Conservation (phyloP, 352 stramenopile genomes). For the Pythium plurisporium region DNA sequence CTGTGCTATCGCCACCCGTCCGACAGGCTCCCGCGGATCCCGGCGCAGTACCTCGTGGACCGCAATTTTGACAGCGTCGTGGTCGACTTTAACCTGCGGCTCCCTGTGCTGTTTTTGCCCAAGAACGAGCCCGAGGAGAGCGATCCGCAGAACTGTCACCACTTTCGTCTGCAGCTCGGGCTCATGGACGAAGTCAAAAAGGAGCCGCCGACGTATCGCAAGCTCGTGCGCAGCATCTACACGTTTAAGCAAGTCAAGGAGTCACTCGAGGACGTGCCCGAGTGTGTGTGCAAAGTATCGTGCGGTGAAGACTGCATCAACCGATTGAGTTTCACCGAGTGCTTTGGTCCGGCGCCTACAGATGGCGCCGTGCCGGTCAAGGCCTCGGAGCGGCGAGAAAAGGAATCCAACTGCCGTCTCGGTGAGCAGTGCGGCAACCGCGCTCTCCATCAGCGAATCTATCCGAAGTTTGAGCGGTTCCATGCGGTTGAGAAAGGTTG, state of each 20-base stretch:
- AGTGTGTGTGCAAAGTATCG: slow-evolving; percentile 67
- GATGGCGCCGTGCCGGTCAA: slow-evolving; percentile 38
- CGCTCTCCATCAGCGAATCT: slow-evolving; percentile 75
- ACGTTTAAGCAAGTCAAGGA: slow-evolving; percentile 80
- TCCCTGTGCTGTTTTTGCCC: slow-evolving; percentile 78
- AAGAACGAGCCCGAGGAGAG: slow-evolving; percentile 49
- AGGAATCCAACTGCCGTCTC: slow-evolving; percentile 86
- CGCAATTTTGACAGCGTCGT: slow-evolving; percentile 60
- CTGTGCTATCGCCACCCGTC: slow-evolving; percentile 87
- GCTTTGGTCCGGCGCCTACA: slow-evolving; percentile 68
- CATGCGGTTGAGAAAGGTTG: slow-evolving; percentile 89
- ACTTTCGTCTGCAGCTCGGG: slow-evolving; percentile 69
- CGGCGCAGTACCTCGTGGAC: slow-evolving; percentile 62
- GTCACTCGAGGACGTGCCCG: slow-evolving; percentile 68
- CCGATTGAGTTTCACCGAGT: slow-evolving; percentile 90
- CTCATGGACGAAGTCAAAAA: slow-evolving; percentile 74
- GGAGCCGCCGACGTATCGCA: slow-evolving; percentile 72
- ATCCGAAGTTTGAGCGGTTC: slow-evolving; percentile 70
- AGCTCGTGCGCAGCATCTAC: slow-evolving; percentile 76
- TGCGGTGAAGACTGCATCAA: slow-evolving; percentile 95
- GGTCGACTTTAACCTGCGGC: slow-evolving; percentile 68
- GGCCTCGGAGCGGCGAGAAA: slow-evolving; percentile 23
- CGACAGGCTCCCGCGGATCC: slow-evolving; percentile 75
- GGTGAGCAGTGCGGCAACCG: slow-evolving; percentile 89
- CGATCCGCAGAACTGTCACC: slow-evolving; percentile 53